Conservation (phyloP, 441 rosid species). For the Corymbia citriodora region DNA sequence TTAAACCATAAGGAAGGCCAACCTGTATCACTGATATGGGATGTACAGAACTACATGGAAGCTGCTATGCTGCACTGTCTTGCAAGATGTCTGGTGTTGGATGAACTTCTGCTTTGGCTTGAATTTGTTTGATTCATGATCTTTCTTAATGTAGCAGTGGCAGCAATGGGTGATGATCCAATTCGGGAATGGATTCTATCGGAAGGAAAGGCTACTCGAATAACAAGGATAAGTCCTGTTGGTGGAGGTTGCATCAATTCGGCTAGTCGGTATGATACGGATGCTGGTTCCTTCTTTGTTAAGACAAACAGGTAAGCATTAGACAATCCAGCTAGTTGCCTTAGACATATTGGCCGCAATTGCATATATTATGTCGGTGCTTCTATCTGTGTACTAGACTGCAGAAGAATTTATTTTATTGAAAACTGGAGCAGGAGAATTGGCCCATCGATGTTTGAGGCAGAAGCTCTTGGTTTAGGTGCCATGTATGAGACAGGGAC, state of each 20-base stretch:
- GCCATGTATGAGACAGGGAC: slow-evolving; percentile 78
- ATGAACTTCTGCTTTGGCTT: neutral
- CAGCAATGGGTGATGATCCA: slow-evolving; percentile 77
- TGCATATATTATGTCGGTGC: neutral
- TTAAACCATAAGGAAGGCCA: neutral
- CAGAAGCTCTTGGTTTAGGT: slow-evolving; percentile 83
- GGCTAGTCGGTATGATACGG: slow-evolving; percentile 73
- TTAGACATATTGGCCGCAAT: neutral
- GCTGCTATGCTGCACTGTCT: neutral
- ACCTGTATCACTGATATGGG: neutral
- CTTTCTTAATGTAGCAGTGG: slow-evolving; percentile 31
- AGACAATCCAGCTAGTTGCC: neutral
- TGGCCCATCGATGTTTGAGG: slow-evolving; percentile 83
- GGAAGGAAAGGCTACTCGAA: slow-evolving; percentile 72
- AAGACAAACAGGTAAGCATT: slow-evolving; percentile 66
- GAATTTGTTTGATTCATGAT: neutral
- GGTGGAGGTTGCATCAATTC: slow-evolving; percentile 94
- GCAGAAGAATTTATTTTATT: neutral
- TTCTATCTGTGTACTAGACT: neutral
- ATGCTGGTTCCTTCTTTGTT: slow-evolving; percentile 76
- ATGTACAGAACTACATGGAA: neutral
- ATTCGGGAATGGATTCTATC: slow-evolving; percentile 77
- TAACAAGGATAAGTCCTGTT: slow-evolving; percentile 57
- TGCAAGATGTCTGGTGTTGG: neutral
- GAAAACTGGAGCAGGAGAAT: slow-evolving; percentile 47